Conservation (phyloP, 2,329 filamentous ascomycete species). For the Zasmidium cellare region DNA sequence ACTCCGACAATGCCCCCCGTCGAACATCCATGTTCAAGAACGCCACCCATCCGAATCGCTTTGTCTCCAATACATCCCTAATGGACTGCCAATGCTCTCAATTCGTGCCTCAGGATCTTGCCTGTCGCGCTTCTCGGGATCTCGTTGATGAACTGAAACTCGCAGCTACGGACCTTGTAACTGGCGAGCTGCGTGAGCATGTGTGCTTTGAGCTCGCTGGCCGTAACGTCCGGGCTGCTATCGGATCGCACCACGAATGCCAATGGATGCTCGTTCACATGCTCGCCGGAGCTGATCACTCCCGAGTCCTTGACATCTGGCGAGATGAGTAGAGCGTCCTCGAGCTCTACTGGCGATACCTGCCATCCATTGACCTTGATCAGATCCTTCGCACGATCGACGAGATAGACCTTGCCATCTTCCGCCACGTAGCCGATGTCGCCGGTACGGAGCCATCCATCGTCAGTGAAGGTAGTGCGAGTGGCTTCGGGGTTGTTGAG, state of each 20-base stretch:
- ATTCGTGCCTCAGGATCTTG: slow-evolving; percentile 31
- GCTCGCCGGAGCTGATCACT: slow-evolving; percentile 24
- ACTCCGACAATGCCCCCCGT: no score
- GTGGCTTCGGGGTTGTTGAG: slow-evolving; percentile 33
- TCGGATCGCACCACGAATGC: slow-evolving; percentile 22
- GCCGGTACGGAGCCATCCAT: slow-evolving; percentile 93
- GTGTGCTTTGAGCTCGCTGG: slow-evolving; percentile 31
- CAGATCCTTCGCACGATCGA: slow-evolving; percentile 37
- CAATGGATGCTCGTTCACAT: slow-evolving; percentile 22
- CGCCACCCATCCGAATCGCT: neutral
- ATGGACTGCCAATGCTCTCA: slow-evolving; percentile 13
- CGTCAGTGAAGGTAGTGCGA: slow-evolving; percentile 27
- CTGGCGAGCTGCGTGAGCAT: slow-evolving; percentile 34
- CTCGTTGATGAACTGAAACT: slow-evolving; percentile 26
- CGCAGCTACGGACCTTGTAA: slow-evolving; percentile 36
- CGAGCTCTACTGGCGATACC: slow-evolving; percentile 36
- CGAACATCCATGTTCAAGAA: neutral
- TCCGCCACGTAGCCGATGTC: slow-evolving; percentile 40
- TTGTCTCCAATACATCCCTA: neutral
- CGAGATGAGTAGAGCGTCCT: slow-evolving; percentile 30
- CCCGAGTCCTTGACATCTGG: slow-evolving; percentile 29
- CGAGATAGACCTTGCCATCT: slow-evolving; percentile 33
- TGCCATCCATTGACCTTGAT: slow-evolving; percentile 39
- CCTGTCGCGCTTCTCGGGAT: slow-evolving; percentile 36
- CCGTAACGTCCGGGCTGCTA: slow-evolving; percentile 6